Conservation (phyloP, 2,329 filamentous ascomycete species). For the Venturia carpophila region DNA sequence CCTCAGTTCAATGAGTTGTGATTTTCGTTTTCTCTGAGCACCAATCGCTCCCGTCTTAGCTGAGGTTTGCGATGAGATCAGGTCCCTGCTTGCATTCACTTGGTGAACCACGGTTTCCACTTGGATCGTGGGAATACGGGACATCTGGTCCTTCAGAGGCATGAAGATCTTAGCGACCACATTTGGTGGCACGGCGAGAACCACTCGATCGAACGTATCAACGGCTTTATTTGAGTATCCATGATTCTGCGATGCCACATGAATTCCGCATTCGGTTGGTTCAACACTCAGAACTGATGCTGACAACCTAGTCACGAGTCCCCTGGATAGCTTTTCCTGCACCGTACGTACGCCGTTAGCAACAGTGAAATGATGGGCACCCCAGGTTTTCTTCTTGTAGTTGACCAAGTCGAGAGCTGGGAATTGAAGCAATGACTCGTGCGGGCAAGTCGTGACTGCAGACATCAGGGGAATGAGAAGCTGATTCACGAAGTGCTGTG, state of each 20-base stretch:
- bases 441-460: slow-evolving; percentile 48
- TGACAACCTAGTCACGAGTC: slow-evolving; percentile 37
- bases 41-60: not conserved
- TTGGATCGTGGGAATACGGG: slow-evolving; percentile 40
- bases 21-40: not conserved
- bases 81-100: slow-evolving; percentile 22
- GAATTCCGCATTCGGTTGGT: slow-evolving; percentile 24
- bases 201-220: slow-evolving; percentile 43
- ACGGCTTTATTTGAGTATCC: not conserved
- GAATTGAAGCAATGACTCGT: slow-evolving; percentile 43
- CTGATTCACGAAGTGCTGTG: slow-evolving; percentile 39
- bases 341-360: slow-evolving; percentile 44
- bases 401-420: slow-evolving; percentile 47
- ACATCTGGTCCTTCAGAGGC: slow-evolving; percentile 34
- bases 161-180: slow-evolving; percentile 43
- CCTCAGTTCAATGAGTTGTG: slow-evolving; percentile 28
- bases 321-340: slow-evolving; percentile 39
- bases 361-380: slow-evolving; percentile 46
- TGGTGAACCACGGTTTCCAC: slow-evolving; percentile 45
- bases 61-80: not conserved
- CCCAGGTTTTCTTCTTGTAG: slow-evolving; percentile 43
- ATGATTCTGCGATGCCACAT: slow-evolving; percentile 30
- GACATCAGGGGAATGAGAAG: slow-evolving; percentile 51
- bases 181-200: slow-evolving; percentile 50
- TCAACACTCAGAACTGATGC: slow-evolving; percentile 34